phyloP scores from a whole-genome alignment of 164 flowering plant genomes.

The Kalanchoe fedtschenkoi region DNA sequence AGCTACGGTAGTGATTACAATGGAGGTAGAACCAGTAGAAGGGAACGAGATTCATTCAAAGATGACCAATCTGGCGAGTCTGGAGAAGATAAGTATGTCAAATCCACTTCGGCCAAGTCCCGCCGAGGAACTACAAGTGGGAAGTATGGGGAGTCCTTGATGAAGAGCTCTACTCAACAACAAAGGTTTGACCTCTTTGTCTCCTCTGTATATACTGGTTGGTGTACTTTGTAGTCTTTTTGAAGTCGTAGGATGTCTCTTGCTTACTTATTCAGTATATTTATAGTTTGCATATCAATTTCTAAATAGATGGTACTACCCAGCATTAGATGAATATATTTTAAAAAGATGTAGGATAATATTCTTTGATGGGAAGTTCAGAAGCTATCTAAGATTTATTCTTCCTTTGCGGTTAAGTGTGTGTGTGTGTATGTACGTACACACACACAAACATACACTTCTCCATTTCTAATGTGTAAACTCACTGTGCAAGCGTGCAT shows the following conservation, averaged over 20 bases:
- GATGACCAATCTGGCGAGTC: conserved; percentile 36
- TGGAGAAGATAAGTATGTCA: conserved; percentile 37
- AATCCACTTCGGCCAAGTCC: conserved; percentile 32
- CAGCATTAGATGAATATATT: neutral
- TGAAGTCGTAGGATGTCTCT: neutral
- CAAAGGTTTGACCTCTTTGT: conserved; percentile 30
- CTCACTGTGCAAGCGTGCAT: too few relatives aligned
- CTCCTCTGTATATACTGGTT: neutral
- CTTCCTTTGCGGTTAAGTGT: neutral
- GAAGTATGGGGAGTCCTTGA: conserved; percentile 18
- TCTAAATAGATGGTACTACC: neutral
- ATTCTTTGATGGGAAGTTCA: neutral
- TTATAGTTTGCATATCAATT: neutral
- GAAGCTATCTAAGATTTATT: neutral
- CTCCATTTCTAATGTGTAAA: neutral
- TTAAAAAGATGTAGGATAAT: neutral
- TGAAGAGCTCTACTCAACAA: conserved; percentile 26
- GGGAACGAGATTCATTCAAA: conserved; percentile 32
- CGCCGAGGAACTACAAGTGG: conserved; percentile 25
- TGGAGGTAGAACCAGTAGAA: conserved; percentile 43
- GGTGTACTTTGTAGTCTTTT: neutral
- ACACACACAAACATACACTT: neutral
- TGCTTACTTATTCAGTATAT: neutral
- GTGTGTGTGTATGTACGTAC: too few relatives aligned
- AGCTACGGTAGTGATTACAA: conserved; percentile 39